phyloP scores from a whole-genome alignment of 371 early-diverging fungal species.

The Mortierella sp. region DNA sequence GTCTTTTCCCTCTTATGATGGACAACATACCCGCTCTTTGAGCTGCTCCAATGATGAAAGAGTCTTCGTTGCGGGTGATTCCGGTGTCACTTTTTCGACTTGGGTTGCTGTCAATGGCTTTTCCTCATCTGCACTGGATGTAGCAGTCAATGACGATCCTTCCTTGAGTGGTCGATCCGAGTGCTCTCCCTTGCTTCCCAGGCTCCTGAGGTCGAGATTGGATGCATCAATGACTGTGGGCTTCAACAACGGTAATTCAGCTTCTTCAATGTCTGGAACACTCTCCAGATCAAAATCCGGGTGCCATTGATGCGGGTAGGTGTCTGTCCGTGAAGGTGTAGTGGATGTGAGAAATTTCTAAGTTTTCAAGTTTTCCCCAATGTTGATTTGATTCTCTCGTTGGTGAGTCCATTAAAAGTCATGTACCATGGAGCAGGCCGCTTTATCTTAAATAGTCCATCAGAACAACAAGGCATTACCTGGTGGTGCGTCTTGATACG shows the following conservation, averaged over 20 bases:
- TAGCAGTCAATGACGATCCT: background rate
- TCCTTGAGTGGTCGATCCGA: background rate
- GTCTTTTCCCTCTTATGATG: too few relatives aligned
- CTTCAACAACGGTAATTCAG: slow-evolving; percentile 28
- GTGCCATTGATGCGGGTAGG: slow-evolving; percentile 43
- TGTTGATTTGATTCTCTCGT: too few relatives aligned
- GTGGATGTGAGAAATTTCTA: slow-evolving; percentile 38
- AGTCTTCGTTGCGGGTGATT: slow-evolving; percentile 7
- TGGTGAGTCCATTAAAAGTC: too few relatives aligned
- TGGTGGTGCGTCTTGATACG: slow-evolving; percentile 21
- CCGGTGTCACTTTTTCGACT: background rate
- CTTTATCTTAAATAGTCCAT: background rate
- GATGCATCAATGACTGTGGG: slow-evolving; percentile 26
- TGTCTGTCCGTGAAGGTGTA: slow-evolving; percentile 30
- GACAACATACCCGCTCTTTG: slow-evolving; percentile 34
- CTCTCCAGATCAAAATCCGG: slow-evolving; percentile 46
- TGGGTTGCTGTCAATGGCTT: background rate
- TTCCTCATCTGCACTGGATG: slow-evolving; percentile 9
- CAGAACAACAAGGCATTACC: slow-evolving; percentile 14
- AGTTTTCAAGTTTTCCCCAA: background rate
- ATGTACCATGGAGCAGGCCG: too few relatives aligned
- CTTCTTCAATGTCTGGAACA: slow-evolving; percentile 27
- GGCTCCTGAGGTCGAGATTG: slow-evolving; percentile 12
- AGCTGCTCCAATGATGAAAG: slow-evolving; percentile 40
- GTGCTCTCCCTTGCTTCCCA: slow-evolving; percentile 15